Evolutionary conservation across 1,284 basidiomycete genomes (phyloP).

Genomic region (Inonotus obliquus): DNA sequence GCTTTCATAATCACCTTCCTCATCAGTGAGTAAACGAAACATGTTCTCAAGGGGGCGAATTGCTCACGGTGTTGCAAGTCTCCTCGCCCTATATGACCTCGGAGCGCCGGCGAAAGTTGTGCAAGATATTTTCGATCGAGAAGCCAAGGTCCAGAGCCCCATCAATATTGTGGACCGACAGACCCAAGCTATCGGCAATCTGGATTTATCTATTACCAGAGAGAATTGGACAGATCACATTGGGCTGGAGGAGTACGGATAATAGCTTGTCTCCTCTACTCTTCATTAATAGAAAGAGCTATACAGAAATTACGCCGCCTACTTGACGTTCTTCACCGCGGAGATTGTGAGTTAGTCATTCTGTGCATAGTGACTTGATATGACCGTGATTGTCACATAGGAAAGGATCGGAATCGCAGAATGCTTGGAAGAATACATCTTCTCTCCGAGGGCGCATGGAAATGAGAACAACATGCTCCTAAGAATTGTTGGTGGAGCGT

Average conservation of each 20-base stretch:
- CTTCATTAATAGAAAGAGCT: neutral
- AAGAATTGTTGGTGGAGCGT: slow-evolving; percentile 54
- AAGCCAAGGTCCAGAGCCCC: slow-evolving; percentile 38
- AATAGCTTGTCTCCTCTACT: neutral
- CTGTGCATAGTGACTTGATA: neutral
- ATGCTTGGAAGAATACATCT: slow-evolving; percentile 50
- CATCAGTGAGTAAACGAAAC: slow-evolving; percentile 40
- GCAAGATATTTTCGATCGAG: slow-evolving; percentile 47
- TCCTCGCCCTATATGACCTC: slow-evolving; percentile 62
- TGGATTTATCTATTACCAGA: slow-evolving; percentile 35
- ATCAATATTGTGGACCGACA: slow-evolving; percentile 38
- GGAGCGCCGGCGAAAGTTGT: slow-evolving; percentile 51
- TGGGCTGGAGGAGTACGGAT: slow-evolving; percentile 46
- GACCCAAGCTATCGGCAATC: slow-evolving; percentile 30
- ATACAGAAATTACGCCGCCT: slow-evolving; percentile 46
- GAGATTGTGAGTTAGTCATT: slow-evolving; percentile 30
- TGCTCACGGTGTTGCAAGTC: slow-evolving; percentile 26
- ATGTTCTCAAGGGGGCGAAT: neutral
- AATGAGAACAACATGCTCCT: slow-evolving; percentile 48
- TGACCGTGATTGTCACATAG: neutral
- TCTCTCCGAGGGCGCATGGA: slow-evolving; percentile 44
- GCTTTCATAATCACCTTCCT: slow-evolving; percentile 63
- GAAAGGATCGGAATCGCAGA: slow-evolving; percentile 35
- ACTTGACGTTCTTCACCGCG: slow-evolving; percentile 51
- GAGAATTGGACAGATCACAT: slow-evolving; percentile 54